Base-by-base conservation (phyloP, 2,329 filamentous ascomycete species). In the Emmonsiellopsis sp. region DNA sequence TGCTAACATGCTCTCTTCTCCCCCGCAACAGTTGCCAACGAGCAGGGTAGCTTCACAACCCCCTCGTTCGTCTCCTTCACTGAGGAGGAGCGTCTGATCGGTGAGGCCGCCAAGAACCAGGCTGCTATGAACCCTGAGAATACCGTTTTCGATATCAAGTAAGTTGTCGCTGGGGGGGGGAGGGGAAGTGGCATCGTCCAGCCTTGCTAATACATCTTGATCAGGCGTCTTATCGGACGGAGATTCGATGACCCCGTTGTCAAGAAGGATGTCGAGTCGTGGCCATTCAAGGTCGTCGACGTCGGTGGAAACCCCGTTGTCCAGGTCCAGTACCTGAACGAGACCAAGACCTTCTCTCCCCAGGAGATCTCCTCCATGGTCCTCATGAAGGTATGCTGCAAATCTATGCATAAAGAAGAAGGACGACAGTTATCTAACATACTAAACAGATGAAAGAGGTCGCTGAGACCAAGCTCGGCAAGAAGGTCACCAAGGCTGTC, bases 361-460 rank as follows among this genome's bases (percentile, higher is more conserved):
- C 92, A 98, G 80, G 93, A 98, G 78, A 93, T 98, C 76, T 98
- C 93, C 60, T 88, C 93, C 72, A 98, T 98, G 93, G 88, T 98
- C 63, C 84, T 98, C 64, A 85, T 83, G 78, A 98, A 98, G 89
- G 92, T 94, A 79, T 62, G 76, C 63, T 48, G 10, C 14, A 17
- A 7, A 13, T 17, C 13, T 6, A 34, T 39, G 8, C 36, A 17
- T 34, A 13, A 9, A 21, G 13, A 37, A 31, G 37, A 27, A 17
- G 36, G 8, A 5, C 21, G 17, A 27, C 17, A 27, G 21, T 53
- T 27, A 46, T 17, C 49, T 51, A 53, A 46, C 48, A 36, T 49
- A 49, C 63, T 64, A 67, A 31, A 50, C 36, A 95, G 92, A 96
- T 97, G 92, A 95, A 95, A 83, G 93, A 98, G 78, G 90, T 96